Evolutionary conservation across 164 flowering plant genomes (phyloP), one percentile per base, ranked within the genome.

Genomic region (Sedum album): DNA sequence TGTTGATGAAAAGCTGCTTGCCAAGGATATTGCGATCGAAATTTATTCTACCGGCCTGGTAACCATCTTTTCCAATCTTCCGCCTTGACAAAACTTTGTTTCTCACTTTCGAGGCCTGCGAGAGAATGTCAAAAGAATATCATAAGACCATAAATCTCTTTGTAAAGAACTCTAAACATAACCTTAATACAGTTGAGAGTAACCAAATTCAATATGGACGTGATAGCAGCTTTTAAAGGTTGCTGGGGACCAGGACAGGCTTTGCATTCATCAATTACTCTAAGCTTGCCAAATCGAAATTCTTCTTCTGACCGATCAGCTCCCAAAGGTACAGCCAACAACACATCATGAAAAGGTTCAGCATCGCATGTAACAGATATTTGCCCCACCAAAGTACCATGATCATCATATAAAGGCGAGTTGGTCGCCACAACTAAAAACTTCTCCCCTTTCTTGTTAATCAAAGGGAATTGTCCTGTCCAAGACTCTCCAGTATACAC

Each of bases 191-290:
- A 67, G 11, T 69, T 65, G 38, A 63, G 18, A 80, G 88, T 77
- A 49, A 95, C 99, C 91, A 92, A 78, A 75, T 84, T 86, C 17
- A 97, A 82, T 68, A 92, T 71, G 49, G 99, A 90, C 28, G 97
- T 87, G 71, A 94, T 82, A 21, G 92, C 88, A 73, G 67, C 84
- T 80, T 90, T 96, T 57, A 91, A 74, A 73, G 97, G 96, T 75
- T 94, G 96, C 71, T 86, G 86, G 69, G 86, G 73, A 76, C 82
- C 92, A 69, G 80, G 81, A 60, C 90, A 87, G 69, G 78, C 81
- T 70, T 84, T 91, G 26, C 74, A 69, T 3, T 79, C 28, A 35
- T 73, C 70, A 71, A 76, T 73, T 62, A 39, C 81, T 76, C 72
- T 82, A 17, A 81, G 44, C 67, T 79, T 70, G 71, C 71, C 73